Evolutionary conservation across 208 protist species (phyloP), one percentile per base, ranked within the genome.

Genomic region (Crithidia expoeki): DNA sequence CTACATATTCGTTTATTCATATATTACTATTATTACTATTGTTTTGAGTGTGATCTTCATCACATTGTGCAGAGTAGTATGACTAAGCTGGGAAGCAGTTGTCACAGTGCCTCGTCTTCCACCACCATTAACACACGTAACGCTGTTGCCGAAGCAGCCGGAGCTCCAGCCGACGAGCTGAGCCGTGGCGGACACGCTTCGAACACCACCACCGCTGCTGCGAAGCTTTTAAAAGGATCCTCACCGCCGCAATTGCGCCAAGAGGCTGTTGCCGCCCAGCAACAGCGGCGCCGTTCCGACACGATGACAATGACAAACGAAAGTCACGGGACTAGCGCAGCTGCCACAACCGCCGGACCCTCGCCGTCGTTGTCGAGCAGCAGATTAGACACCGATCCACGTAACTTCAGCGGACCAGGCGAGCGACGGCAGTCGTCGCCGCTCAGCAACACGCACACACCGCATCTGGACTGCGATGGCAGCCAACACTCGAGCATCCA

Each of bases 181-280:
- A 58, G 32, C 52, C 36, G 71, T 30, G 44, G 46, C 12, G 46
- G n/a, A 27, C 44, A 6, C 34, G 34, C 42, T 5, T n/a, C 21
- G 32, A 2, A n/a, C n/a, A n/a, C n/a, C 55, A 11, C 44, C 55
- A 4, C 16, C 56, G 2, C 56, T 23, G 21, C 59, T 36, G 28
- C 17, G 10, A 42, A 73, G 59, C 61, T 40, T 4, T 0, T 34
- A 5, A 67, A 64, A 67, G 46, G 34, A 28, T 72, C 56, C 30
- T 61, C 77, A 5, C 42, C 65, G n/a, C 53, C 44, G 36, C 51
- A 36, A 16, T 60, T 73, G 21, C 60, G 47, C 23, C 58, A 76
- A 49, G 71, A 72, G 51, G 63, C 59, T n/a, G 68, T 32, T 21
- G 70, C 65, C n/a, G 23, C 53, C n/a, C 42, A 72, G 57, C 51